Base-by-base conservation (phyloP, 2,329 filamentous ascomycete species). In the Scopulariopsis brevicaulis region DNA sequence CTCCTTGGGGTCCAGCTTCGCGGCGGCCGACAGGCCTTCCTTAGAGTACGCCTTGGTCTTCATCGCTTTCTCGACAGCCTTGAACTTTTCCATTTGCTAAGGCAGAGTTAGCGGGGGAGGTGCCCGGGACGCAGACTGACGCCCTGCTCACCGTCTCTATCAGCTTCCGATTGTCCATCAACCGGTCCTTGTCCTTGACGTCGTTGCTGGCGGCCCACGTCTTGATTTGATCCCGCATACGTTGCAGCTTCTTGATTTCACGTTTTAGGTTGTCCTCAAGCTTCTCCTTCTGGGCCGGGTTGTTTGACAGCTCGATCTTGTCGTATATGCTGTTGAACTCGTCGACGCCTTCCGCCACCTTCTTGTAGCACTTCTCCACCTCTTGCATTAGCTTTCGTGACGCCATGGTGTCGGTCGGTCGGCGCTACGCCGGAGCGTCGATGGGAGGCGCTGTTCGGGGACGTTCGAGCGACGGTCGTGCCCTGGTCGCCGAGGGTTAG, bases 31-130 rank as follows among this genome's bases (percentile, higher is more conserved):
- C 63, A 99, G 77, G 52, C 94, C 94, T 74, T 97, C 94, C 78
- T 99, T 97, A 62, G 94, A 97, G 75, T 96, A 99, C 61, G 94
- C 94, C 74, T 99, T 99, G 59, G 94, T 99, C 80, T 99, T 99
- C 94, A 99, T 97, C 68, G 96, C 94, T 79, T 99, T 99, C 74
- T 99, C 94, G 57, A 99, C 94, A n/a, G 92, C 93, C 77, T 99
- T 99, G 83, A 99, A 99, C 68, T 90, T 91, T 76, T 99, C 94
- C 94, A 99, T 99, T 89, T 93, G 87, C 90, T 94, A 75, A 71
- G 66, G 50, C 12, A n/a, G 48, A 12, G 46, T 50, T 24, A 50
- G 46, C 46, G 22, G 46, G 46, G 6, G 46, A 11, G 12, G 20
- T 22, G 46, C n/a, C 46, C 18, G 37, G 12, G 46, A 50, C 22